phyloP scores from a whole-genome alignment of 129 eudicot species.

The Mikania micrantha region DNA sequence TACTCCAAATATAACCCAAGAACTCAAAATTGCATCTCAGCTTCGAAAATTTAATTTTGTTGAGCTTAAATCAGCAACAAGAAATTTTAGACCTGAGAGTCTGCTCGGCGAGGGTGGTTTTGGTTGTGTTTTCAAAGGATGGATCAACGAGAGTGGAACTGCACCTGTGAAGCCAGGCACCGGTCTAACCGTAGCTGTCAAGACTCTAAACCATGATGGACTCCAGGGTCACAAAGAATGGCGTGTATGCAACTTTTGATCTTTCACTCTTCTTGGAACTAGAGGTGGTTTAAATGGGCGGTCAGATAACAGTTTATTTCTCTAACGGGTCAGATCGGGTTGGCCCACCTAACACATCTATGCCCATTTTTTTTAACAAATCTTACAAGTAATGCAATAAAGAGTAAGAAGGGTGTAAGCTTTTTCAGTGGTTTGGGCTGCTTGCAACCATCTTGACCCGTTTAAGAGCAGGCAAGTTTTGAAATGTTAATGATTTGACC shows the following conservation, averaged over 20 bases:
- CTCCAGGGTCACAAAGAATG: constrained; percentile 99
- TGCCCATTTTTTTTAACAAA: neutral
- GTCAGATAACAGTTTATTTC: neutral
- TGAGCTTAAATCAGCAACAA: constrained; percentile 79
- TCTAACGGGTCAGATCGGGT: neutral
- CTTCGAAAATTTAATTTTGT: constrained; percentile 69
- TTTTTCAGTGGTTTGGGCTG: neutral
- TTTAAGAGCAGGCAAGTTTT: neutral
- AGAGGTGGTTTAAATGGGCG: neutral
- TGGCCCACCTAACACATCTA: neutral
- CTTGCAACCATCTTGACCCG: neutral
- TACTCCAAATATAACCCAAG: constrained; percentile 62
- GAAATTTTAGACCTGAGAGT: constrained; percentile 89
- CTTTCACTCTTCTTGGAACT: neutral
- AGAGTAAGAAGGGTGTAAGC: neutral
- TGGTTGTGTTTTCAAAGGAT: constrained; percentile 94
- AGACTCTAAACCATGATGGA: constrained; percentile 90
- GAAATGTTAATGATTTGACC: neutral
- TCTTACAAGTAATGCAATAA: neutral
- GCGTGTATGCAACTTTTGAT: constrained; percentile 45
- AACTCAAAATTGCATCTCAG: constrained; percentile 74
- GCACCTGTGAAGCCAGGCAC: constrained; percentile 80
- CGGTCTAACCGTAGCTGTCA: constrained; percentile 90
- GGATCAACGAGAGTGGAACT: constrained; percentile 72
- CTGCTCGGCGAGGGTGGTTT: constrained; percentile 97